These are phyloP conservation scores for fission yeast (Schizosaccharomyces pombe) DNA, from an alignment of 805 yeast species.

Conservation along the genomic window DNA sequence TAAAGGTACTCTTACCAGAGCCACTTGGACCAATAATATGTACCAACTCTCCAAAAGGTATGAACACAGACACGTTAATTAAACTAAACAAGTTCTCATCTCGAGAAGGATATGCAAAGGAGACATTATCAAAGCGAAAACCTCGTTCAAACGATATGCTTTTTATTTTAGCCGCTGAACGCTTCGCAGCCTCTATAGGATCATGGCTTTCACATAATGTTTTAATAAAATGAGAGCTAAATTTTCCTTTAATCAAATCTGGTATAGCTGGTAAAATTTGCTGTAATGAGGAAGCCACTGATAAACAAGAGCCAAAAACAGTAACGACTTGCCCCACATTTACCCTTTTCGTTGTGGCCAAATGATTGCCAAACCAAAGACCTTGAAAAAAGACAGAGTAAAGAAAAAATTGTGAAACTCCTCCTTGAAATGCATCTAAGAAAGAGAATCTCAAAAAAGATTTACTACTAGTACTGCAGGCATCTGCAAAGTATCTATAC, in stretches of 20 bases:
- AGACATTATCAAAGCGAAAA: slow-evolving; percentile 26
- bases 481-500: slow-evolving; percentile 19
- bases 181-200: too few relatives aligned
- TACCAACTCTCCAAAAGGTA: slow-evolving; percentile 26
- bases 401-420: not conserved
- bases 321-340: slow-evolving; percentile 47
- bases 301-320: slow-evolving; percentile 59
- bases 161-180: too few relatives aligned
- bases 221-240: slow-evolving; percentile 25
- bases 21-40: slow-evolving; percentile 78
- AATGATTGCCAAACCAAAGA: slow-evolving; percentile 67
- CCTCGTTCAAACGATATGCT: too few relatives aligned
- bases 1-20: slow-evolving; percentile 73
- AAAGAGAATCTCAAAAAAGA: slow-evolving; percentile 5
- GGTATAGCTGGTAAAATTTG: slow-evolving; percentile 33
- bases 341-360: slow-evolving; percentile 30
- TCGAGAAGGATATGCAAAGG: slow-evolving; percentile 23
- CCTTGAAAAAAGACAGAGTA: slow-evolving; percentile 45
- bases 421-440: slow-evolving; percentile 19
- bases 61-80: slow-evolving; percentile 21
- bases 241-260: slow-evolving; percentile 44
- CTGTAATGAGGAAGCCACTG: slow-evolving; percentile 39
- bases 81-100: slow-evolving; percentile 30
- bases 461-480: slow-evolving; percentile 18
- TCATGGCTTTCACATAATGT: slow-evolving; percentile 11